A percentile compares a stretch with the other conserved stretches of the same genome.
These are phyloP conservation scores for Marasmius tenuissimus DNA, from an alignment of 1,284 basidiomycete species.

Conservation along the genomic window DNA sequence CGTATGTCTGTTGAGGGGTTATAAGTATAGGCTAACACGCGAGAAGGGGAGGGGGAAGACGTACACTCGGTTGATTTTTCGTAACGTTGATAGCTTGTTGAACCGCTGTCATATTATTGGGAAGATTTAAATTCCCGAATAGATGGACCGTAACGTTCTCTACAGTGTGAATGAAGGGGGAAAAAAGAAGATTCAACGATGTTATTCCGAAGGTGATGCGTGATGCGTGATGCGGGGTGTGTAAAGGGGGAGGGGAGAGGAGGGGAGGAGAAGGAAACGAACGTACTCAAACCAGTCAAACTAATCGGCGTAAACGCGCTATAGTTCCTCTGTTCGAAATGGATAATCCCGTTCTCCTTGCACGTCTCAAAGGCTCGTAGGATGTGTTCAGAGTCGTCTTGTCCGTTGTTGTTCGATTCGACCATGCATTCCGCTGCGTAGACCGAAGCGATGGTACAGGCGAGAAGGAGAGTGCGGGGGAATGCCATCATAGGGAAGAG, in stretches of 20 bases:
- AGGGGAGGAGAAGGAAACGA: not conserved
- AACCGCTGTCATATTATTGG: slow-evolving; percentile 39
- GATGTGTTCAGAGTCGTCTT: slow-evolving; percentile 41
- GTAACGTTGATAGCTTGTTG: slow-evolving; percentile 36
- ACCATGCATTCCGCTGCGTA: slow-evolving; percentile 17
- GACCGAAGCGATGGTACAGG: not conserved
- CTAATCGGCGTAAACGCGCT: slow-evolving; percentile 37
- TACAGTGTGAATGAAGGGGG: too few species aligned
- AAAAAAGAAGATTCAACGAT: not conserved
- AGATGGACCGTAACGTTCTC: slow-evolving; percentile 44
- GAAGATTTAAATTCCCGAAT: slow-evolving; percentile 47
- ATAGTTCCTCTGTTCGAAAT: slow-evolving; percentile 40
- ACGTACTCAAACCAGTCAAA: slow-evolving; percentile 31
- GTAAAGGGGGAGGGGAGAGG: not conserved
- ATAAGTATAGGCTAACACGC: not conserved
- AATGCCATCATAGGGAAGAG: not conserved
- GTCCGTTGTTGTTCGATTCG: slow-evolving; percentile 22
- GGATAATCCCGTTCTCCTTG: slow-evolving; percentile 34
- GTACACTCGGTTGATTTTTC: slow-evolving; percentile 30
- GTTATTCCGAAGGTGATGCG: not conserved
- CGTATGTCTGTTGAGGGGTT: slow-evolving; percentile 29
- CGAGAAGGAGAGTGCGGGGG: not conserved
- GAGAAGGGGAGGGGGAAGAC: slow-evolving; percentile 10
- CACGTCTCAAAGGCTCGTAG: slow-evolving; percentile 38
- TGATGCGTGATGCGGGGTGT: not conserved